A percentile compares a stretch with the other conserved stretches of the same genome.
Evolutionary conservation across 2,329 filamentous ascomycete genomes (phyloP).

Genomic region (Colletotrichum sp.): DNA sequence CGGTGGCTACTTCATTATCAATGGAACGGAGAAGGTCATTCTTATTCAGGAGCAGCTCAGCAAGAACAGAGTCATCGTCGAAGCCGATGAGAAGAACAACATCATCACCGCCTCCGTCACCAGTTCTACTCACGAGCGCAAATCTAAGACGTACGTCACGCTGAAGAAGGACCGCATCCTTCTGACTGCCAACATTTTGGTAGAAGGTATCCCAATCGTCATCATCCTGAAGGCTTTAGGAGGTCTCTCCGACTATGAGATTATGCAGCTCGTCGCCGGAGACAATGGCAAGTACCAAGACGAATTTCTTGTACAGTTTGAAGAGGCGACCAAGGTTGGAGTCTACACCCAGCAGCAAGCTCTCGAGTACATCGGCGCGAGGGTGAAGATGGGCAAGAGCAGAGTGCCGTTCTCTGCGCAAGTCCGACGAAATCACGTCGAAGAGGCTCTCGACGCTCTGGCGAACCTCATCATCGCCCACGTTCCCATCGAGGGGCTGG

Average conservation of each 20-base stretch:
- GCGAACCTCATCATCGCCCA: constrained; percentile 94
- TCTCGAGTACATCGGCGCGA: constrained; percentile 85
- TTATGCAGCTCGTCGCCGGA: constrained; percentile 88
- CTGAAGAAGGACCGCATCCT: constrained; percentile 92
- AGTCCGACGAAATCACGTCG: constrained; percentile 78
- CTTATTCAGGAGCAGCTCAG: constrained; percentile 97
- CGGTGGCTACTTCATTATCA: constrained; percentile 97
- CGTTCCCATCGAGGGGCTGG: constrained; percentile 86
- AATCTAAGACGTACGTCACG: constrained; percentile 96
- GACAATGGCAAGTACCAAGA: constrained; percentile 90
- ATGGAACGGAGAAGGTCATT: constrained; percentile 98
- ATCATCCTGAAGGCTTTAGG: constrained; percentile 93
- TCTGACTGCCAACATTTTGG: constrained; percentile 90
- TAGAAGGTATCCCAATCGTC: constrained; percentile 93
- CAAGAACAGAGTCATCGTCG: constrained; percentile 98
- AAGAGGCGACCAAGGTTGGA: constrained; percentile 82
- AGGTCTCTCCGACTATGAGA: constrained; percentile 92
- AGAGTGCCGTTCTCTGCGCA: constrained; percentile 53
- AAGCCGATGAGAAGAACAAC: constrained; percentile 89
- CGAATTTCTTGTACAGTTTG: constrained; percentile 93
- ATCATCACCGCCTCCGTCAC: constrained; percentile 96
- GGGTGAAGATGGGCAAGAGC: constrained; percentile 83
- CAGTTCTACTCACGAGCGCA: constrained; percentile 95
- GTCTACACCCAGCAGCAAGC: constrained; percentile 96
- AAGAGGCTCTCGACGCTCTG: constrained; percentile 91